Percentiles rank a stretch among this genome's conserved stretches.
Evolutionary conservation across 371 early-diverging fungal species (phyloP).

Genomic region (Capillidium heterosporum): DNA sequence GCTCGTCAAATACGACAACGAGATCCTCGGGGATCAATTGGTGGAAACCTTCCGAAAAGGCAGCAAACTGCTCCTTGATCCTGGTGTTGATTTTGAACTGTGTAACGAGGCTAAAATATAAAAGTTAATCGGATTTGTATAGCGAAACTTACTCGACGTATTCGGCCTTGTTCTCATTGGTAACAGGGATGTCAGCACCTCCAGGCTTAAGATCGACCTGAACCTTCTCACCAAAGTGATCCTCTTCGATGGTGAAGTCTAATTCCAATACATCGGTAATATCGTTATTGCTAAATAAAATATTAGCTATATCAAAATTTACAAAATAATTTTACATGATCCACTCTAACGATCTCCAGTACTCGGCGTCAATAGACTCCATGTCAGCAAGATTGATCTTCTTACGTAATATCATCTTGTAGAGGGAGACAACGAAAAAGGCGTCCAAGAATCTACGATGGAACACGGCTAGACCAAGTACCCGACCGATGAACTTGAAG

Average conservation of each 20-base stretch:
- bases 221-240: constrained; percentile 81
- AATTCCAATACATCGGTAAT: constrained; percentile 72
- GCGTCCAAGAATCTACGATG: constrained; percentile 93
- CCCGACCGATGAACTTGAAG: constrained; percentile 95
- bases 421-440: constrained; percentile 89
- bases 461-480: constrained; percentile 91
- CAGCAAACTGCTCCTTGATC: constrained; percentile 86
- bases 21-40: constrained; percentile 88
- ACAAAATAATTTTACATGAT: constrained; percentile 41
- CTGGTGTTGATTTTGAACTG: constrained; percentile 71
- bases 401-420: constrained; percentile 87
- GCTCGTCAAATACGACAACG: constrained; percentile 91
- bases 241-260: constrained; percentile 83
- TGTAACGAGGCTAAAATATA: constrained; percentile 15
- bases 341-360: constrained; percentile 84
- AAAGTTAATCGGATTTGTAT: constrained; percentile 8
- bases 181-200: constrained; percentile 85
- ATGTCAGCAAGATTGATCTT: constrained; percentile 76
- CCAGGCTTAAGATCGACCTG: constrained; percentile 76
- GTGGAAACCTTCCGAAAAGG: constrained; percentile 88
- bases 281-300: constrained; percentile 49
- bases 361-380: constrained; percentile 91
- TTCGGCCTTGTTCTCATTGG: constrained; percentile 92
- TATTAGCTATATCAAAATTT: background rate
- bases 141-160: constrained; percentile 68